phyloP scores from a whole-genome alignment of 441 rosid species.

The Pelargonium citronellum region DNA sequence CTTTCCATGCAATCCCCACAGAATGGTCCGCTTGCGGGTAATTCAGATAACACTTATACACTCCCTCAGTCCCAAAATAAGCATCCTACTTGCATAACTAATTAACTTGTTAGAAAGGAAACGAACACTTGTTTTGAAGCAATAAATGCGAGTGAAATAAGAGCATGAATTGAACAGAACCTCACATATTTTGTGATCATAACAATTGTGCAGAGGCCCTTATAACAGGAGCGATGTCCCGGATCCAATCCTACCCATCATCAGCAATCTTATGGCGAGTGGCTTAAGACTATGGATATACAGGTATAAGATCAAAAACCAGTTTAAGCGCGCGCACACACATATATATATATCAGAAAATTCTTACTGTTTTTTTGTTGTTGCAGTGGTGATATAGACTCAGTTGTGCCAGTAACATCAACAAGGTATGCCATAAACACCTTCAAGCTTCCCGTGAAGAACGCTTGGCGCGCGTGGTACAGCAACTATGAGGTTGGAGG shows the following conservation, averaged over 20 bases:
- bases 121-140: no score
- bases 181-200: background rate
- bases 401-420: conserved; percentile 28
- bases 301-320: conserved; percentile 19
- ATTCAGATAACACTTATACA: background rate
- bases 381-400: conserved; percentile 29
- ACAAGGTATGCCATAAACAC: conserved; percentile 22
- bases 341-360: no score
- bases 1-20: conserved; percentile 22
- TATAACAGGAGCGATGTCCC: conserved; percentile 17
- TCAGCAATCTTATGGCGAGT: conserved; percentile 23
- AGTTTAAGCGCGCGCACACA: background rate
- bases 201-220: background rate
- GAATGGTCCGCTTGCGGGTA: conserved; percentile 21
- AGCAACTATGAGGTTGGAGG: conserved; percentile 21
- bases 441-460: conserved; percentile 22
- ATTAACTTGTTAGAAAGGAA: background rate
- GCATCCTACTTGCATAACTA: background rate
- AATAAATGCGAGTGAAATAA: background rate
- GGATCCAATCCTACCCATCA: conserved; percentile 15
- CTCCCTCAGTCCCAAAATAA: background rate
- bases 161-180: background rate
- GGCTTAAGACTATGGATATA: conserved; percentile 28
- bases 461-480: conserved; percentile 29
- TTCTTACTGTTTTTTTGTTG: no score